phyloP scores from a whole-genome alignment of 805 yeast genomes.

The Zygoascus flipseniorum region DNA sequence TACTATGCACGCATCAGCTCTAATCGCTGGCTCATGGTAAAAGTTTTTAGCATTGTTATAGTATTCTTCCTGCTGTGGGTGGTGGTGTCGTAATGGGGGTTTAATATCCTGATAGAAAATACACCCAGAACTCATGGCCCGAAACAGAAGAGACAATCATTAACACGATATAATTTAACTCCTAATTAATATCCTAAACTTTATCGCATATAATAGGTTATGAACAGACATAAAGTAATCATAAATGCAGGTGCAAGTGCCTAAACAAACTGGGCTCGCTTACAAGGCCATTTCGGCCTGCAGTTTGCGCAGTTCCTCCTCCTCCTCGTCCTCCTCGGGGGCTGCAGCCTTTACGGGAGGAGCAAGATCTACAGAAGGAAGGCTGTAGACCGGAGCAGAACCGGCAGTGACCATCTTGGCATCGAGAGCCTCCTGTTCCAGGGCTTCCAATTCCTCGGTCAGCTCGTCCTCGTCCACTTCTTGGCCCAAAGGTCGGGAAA shows the following conservation, averaged over 20 bases:
- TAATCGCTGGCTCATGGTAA: constrained; percentile 86
- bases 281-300: constrained; percentile 38
- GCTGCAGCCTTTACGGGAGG: constrained; percentile 16
- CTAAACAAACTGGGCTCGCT: background rate
- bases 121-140: background rate
- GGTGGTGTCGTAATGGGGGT: background rate
- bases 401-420: constrained; percentile 44
- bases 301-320: constrained; percentile 35
- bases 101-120: background rate
- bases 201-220: background rate
- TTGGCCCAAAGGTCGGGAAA: constrained; percentile 82
- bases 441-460: constrained; percentile 84
- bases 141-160: background rate
- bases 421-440: constrained; percentile 75
- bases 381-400: constrained; percentile 27
- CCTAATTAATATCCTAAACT: background rate
- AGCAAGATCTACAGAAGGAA: constrained; percentile 23
- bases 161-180: background rate
- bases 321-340: constrained; percentile 34
- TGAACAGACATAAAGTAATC: background rate
- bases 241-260: background rate
- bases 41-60: constrained; percentile 80
- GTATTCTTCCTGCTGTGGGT: constrained; percentile 30
- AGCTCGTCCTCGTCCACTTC: constrained; percentile 81
- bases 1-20: constrained; percentile 81